phyloP scores from a whole-genome alignment of 371 early-diverging fungal genomes.

The Mucor circinelloides region DNA sequence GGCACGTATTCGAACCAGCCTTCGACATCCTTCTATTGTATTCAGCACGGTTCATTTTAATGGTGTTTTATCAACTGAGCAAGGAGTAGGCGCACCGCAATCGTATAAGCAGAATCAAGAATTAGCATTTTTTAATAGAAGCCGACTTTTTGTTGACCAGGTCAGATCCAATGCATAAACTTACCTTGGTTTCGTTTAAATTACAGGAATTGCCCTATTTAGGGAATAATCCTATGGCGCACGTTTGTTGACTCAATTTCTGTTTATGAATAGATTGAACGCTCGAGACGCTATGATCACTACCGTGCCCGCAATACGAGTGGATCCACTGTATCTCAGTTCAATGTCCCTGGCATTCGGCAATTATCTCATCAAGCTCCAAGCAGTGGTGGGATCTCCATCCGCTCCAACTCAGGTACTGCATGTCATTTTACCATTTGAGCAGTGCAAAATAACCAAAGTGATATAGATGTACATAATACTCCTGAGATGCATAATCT shows the following conservation, averaged over 20 bases:
- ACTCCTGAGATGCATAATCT: constrained; percentile 16
- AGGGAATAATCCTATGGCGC: not conserved
- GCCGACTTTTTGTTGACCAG: not conserved
- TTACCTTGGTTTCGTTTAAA: not conserved
- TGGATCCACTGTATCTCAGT: not conserved
- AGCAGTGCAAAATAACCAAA: not conserved
- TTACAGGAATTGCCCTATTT: not conserved
- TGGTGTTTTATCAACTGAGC: not conserved
- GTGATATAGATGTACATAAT: constrained; percentile 2
- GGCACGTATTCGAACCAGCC: not conserved
- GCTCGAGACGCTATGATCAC: not conserved
- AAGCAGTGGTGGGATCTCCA: not conserved
- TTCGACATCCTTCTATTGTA: constrained; percentile 3
- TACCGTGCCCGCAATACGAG: not conserved
- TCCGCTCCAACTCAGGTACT: constrained; percentile 14
- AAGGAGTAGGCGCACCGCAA: not conserved
- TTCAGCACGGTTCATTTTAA: not conserved
- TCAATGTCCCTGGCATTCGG: not conserved
- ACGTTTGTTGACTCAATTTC: not conserved
- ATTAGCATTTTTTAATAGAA: not conserved
- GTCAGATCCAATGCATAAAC: not conserved
- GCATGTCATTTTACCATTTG: not conserved
- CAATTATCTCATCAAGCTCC: not conserved
- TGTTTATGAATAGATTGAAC: not conserved
- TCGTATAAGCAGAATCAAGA: not conserved